Percentiles rank a stretch among this genome's conserved stretches.
phyloP scores from a whole-genome alignment of 2,329 filamentous ascomycete genomes.

The Fusarium equiseti region DNA sequence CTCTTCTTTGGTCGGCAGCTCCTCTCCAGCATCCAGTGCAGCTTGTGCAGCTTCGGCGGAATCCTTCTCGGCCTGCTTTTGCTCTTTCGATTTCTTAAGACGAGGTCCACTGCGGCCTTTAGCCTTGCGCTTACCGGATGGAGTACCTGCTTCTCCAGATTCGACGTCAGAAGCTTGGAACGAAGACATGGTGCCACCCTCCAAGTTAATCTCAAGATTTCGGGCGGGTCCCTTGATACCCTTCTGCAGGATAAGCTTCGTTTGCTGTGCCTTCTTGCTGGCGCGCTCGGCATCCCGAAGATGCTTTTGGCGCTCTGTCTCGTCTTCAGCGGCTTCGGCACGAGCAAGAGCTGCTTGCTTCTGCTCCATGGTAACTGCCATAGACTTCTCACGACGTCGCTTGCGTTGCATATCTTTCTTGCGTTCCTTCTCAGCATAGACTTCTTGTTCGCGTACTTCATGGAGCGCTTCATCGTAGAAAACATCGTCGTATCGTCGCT shows the following conservation, averaged over 20 bases:
- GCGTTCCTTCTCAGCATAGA: conserved; percentile 95
- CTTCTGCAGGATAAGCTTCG: conserved; percentile 86
- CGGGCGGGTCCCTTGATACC: conserved; percentile 83
- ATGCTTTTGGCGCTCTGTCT: conserved; percentile 83
- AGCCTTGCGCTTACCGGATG: conserved; percentile 51
- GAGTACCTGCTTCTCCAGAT: conserved; percentile 57
- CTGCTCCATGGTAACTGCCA: conserved; percentile 91
- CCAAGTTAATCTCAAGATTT: conserved; percentile 81
- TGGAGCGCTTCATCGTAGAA: conserved; percentile 85
- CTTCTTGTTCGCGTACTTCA: conserved; percentile 89
- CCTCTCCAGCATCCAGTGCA: conserved; percentile 82
- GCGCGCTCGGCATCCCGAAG: conserved; percentile 88
- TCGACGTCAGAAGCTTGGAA: conserved; percentile 78
- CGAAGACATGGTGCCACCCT: conserved; percentile 86
- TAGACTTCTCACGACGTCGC: conserved; percentile 92
- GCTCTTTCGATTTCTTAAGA: conserved; percentile 91
- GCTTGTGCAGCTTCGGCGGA: conserved; percentile 90
- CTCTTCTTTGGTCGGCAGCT: conserved; percentile 70
- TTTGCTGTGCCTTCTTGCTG: conserved; percentile 92
- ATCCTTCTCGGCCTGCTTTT: conserved; percentile 83
- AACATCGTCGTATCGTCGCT: conserved; percentile 79
- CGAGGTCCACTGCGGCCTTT: conserved; percentile 72
- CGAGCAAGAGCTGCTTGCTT: conserved; percentile 86
- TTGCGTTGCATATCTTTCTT: conserved; percentile 99
- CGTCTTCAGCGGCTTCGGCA: conserved; percentile 82